These are phyloP conservation scores for Tuber calosporum DNA, from an alignment of 495 filamentous ascomycete species.

Conservation along the genomic window DNA sequence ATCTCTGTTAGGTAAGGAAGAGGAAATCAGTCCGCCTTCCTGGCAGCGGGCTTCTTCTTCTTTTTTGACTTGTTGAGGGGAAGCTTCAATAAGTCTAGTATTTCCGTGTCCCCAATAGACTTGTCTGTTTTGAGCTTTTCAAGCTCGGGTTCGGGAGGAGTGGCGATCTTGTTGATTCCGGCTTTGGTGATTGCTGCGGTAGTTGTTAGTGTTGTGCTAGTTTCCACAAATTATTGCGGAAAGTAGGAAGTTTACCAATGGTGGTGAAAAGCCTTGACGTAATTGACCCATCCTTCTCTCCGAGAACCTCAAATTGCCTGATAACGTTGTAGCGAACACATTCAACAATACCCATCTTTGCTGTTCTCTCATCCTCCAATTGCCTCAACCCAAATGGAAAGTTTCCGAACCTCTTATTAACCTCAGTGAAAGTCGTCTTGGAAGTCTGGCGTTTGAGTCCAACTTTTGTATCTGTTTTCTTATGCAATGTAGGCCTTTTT, in stretches of 20 bases:
- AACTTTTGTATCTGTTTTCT: conserved; percentile 84
- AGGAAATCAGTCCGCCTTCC: conserved; percentile 50
- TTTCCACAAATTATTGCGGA: conserved; percentile 10
- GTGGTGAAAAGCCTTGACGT: conserved; percentile 84
- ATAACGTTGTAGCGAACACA: conserved; percentile 86
- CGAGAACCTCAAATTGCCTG: conserved; percentile 89
- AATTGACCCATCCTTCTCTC: conserved; percentile 75
- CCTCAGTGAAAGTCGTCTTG: conserved; percentile 79
- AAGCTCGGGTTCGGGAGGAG: conserved; percentile 63
- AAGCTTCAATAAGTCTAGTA: conserved; percentile 85
- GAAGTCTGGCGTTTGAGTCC: conserved; percentile 86
- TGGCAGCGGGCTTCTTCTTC: conserved; percentile 74
- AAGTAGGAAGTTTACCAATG: conserved; percentile 60
- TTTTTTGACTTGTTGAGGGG: conserved; percentile 88
- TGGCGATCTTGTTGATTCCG: conserved; percentile 75
- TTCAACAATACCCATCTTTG: conserved; percentile 92
- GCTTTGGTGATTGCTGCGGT: conserved; percentile 92
- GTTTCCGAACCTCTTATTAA: conserved; percentile 89
- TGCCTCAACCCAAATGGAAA: conserved; percentile 98
- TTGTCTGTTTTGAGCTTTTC: conserved; percentile 84
- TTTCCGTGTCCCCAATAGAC: conserved; percentile 92
- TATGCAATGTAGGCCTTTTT: conserved; percentile 83
- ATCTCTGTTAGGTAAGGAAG: neutral
- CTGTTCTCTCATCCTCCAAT: conserved; percentile 90
- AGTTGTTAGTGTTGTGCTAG: conserved; percentile 1